phyloP scores from a whole-genome alignment of 805 yeast species.

The Wickerhamiella vanderwaltii region DNA sequence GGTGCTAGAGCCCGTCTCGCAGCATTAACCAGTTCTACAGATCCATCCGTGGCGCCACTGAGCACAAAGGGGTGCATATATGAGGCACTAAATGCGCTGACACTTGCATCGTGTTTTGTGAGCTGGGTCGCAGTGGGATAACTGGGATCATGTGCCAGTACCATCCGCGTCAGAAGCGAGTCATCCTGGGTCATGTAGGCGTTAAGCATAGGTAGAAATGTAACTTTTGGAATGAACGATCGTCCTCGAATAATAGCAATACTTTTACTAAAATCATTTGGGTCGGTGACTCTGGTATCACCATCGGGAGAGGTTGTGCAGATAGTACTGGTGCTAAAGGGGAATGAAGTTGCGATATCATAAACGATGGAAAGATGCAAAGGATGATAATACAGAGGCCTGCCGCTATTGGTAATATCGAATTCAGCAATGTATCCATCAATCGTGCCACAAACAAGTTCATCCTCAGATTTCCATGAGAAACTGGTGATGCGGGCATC shows the following conservation, averaged over 20 bases:
- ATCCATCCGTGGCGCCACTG: constrained; percentile 42
- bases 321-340: constrained; percentile 27
- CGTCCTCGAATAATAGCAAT: background rate
- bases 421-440: constrained; percentile 53
- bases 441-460: constrained; percentile 43
- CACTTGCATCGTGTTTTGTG: constrained; percentile 32
- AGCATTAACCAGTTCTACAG: constrained; percentile 32
- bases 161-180: constrained; percentile 28
- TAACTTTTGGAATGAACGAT: background rate
- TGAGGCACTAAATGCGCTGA: constrained; percentile 33
- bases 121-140: constrained; percentile 26
- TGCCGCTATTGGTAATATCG: constrained; percentile 24
- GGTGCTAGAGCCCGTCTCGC: constrained; percentile 25
- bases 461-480: constrained; percentile 33
- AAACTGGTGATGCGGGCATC: constrained; percentile 33
- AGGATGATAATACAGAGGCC: constrained; percentile 32
- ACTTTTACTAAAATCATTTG: constrained; percentile 18
- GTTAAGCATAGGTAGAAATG: constrained; percentile 15
- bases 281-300: constrained; percentile 28
- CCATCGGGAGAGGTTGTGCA: constrained; percentile 36
- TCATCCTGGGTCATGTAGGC: constrained; percentile 35
- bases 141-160: constrained; percentile 29
- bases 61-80: constrained; percentile 36
- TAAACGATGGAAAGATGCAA: constrained; percentile 32
- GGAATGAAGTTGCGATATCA: constrained; percentile 27